Base-by-base conservation (phyloP, 2,329 filamentous ascomycete genomes). In the Claviceps arundinis region DNA sequence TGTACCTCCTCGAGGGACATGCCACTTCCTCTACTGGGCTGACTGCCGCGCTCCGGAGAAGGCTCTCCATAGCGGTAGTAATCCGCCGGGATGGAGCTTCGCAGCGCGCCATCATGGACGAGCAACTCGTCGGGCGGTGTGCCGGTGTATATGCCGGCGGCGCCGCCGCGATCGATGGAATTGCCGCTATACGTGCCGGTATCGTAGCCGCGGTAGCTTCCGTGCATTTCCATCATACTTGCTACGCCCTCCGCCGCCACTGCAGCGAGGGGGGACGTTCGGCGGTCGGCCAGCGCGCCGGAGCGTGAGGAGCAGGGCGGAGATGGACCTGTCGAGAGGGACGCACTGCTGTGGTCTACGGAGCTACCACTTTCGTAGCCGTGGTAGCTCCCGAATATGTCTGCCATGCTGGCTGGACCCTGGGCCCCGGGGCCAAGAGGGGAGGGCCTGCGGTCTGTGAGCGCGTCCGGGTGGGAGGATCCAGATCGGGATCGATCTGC, bases 41-140 rank as follows among this genome's bases (percentile, higher is more conserved):
- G 17, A 9, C 42, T 34, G 16, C 42, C 44, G 16, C 53, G 53
- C 14, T 53, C 50, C 8, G 47, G 9, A 7, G 48, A n/a, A 34
- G 52, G 62, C 47, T 65, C 64, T 3, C 56, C 58, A 54, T 66
- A 66, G 50, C 63, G 61, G 58, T 66, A 66, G 53, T 65, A 60
- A 37, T 64, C 48, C 48, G 59, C 48, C 48, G 59, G 41, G 44
- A 55, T 51, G 51, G 56, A 48, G 56, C 59, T 37, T 44, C 50
- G 56, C 46, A 30, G 54, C 37, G 41, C 56, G 54, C 17, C 51
- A 55, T 52, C 55, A 54, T 53, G 54, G 47, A 49, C 52, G 54
- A 54, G 56, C 57, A 50, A 54, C 42, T 56, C 47, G 37, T 53
- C 44, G 7, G 52, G 26, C 2, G 53, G 34, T 9, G 50, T 22